These are phyloP conservation scores for Neltuma alba DNA, from an alignment of 306 rosid genomes.

Conservation along the genomic window DNA sequence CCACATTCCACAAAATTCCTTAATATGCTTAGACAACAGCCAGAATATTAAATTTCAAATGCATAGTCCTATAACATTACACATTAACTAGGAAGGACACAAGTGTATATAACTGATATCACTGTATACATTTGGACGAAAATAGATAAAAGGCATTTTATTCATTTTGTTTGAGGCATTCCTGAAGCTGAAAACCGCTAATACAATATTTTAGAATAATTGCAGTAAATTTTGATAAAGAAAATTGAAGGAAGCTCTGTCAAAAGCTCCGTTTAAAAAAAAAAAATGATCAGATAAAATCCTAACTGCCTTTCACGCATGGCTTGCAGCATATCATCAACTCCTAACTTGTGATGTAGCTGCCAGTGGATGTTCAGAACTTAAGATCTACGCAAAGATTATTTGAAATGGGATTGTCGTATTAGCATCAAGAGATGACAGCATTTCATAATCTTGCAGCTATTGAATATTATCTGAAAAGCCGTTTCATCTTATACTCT, in stretches of 20 bases:
- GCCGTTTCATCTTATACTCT: constrained; percentile 17
- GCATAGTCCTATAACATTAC: not conserved
- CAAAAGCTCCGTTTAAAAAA: constrained; percentile 1
- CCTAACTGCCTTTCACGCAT: not conserved
- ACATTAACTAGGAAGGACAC: not conserved
- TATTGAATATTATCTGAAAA: constrained; percentile 5
- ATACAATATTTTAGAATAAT: not conserved
- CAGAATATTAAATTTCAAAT: constrained; percentile 10
- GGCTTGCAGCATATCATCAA: not conserved
- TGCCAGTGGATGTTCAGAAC: not conserved
- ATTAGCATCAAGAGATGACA: constrained; percentile 1
- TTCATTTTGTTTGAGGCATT: not conserved
- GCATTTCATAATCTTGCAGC: not conserved
- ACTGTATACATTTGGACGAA: not conserved
- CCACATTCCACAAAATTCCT: not conserved
- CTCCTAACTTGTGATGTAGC: not conserved
- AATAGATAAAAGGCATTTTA: constrained; percentile 13
- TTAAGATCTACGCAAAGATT: not conserved
- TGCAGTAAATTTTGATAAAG: not conserved
- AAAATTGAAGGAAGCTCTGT: not conserved
- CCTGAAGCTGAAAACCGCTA: not conserved
- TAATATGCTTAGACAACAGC: not conserved
- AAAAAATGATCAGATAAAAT: not conserved
- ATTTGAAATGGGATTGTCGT: not conserved
- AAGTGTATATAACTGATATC: not conserved